Conservation (phyloP, 768 basidiomycete species). For the Agaricus sinodeliciosus region DNA sequence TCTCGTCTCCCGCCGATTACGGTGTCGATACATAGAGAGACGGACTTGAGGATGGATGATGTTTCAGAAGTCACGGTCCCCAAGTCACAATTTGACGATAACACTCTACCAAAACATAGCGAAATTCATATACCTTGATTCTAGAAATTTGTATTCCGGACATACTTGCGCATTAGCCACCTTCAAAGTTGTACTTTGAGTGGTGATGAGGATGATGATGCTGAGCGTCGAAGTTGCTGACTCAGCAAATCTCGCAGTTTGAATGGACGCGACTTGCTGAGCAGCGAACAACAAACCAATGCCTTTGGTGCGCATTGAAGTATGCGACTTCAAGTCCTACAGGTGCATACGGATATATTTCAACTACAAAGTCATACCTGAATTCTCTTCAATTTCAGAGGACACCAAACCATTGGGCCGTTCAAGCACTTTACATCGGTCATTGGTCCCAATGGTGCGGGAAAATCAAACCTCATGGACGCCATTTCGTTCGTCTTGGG, state of each 20-base stretch:
- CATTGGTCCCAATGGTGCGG: constrained; percentile 98
- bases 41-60: no score
- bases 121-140: no score
- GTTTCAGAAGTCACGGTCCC: no score
- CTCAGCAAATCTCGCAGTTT: constrained; percentile 4
- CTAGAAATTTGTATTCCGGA: no score
- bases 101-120: constrained; percentile 8
- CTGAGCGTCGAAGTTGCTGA: not conserved
- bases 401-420: constrained; percentile 83
- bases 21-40: constrained; percentile 2
- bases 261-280: constrained; percentile 4
- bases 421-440: constrained; percentile 93
- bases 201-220: no score
- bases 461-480: constrained; percentile 99
- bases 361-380: not conserved
- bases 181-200: no score
- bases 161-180: no score
- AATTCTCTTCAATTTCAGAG: constrained; percentile 29
- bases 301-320: constrained; percentile 81
- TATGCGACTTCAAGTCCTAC: constrained; percentile 98
- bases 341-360: constrained; percentile 32
- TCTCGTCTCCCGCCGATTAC: not conserved
- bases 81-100: not conserved
- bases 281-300: constrained; percentile 27
- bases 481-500: constrained; percentile 99